phyloP scores from a whole-genome alignment of 2,329 filamentous ascomycete species.

The Aspergillus neoniger region DNA sequence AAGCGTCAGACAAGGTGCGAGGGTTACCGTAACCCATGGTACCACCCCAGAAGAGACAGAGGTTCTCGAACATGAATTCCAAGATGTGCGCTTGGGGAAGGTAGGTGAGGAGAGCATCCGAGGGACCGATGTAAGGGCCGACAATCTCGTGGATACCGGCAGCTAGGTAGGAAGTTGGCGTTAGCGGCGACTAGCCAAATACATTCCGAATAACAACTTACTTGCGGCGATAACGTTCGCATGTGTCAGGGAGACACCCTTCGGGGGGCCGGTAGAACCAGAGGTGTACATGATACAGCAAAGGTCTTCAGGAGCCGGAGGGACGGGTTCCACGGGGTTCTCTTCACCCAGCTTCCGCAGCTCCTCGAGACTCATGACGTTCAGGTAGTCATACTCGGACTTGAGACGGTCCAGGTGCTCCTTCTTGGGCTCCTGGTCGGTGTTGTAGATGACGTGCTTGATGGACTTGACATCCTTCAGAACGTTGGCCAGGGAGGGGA shows the following conservation, averaged over 20 bases:
- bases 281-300: slow-evolving; percentile 85
- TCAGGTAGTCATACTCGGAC: slow-evolving; percentile 54
- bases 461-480: slow-evolving; percentile 59
- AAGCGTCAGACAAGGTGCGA: slow-evolving; percentile 81
- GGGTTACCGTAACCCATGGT: slow-evolving; percentile 92
- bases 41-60: slow-evolving; percentile 84
- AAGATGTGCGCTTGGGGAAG: slow-evolving; percentile 94
- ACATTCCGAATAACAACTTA: slow-evolving; percentile 45
- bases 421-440: slow-evolving; percentile 54
- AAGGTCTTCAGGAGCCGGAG: slow-evolving; percentile 72
- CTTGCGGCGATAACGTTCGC: slow-evolving; percentile 75
- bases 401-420: slow-evolving; percentile 58
- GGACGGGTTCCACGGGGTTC: slow-evolving; percentile 69
- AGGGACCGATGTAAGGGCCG: slow-evolving; percentile 73
- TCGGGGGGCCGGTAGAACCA: slow-evolving; percentile 83
- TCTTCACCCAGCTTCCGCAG: slow-evolving; percentile 59
- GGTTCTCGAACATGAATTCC: slow-evolving; percentile 93
- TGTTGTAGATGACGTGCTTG: slow-evolving; percentile 61
- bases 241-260: slow-evolving; percentile 83
- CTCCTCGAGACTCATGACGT: slow-evolving; percentile 58
- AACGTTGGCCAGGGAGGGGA: slow-evolving; percentile 60
- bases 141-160: slow-evolving; percentile 80
- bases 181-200: background rate
- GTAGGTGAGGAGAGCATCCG: slow-evolving; percentile 83
- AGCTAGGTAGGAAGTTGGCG: slow-evolving; percentile 50